These are phyloP conservation scores for Solanum bulbocastanum DNA, from an alignment of 257 asterid genomes.

Conservation along the genomic window DNA sequence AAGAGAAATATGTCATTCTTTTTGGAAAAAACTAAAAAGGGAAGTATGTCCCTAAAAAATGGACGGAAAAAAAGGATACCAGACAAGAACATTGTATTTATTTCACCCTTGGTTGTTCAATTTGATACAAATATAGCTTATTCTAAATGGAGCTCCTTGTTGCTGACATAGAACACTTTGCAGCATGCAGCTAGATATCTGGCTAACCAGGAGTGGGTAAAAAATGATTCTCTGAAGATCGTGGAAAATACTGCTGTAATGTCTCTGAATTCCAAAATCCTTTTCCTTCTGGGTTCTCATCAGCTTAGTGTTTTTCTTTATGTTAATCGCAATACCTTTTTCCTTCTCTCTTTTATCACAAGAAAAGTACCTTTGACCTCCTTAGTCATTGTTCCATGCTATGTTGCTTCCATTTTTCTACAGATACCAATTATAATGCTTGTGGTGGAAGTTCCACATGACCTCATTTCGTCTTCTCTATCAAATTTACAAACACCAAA, in stretches of 20 bases:
- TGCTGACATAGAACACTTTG: conserved; percentile 21
- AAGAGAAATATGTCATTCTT: background rate
- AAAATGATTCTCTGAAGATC: conserved; percentile 99
- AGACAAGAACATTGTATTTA: background rate
- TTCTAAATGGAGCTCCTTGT: background rate
- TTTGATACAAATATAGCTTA: conserved; percentile 4
- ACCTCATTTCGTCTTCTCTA: conserved; percentile 45
- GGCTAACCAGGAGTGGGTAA: conserved; percentile 99
- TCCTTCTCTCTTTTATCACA: background rate
- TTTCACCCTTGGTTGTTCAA: background rate
- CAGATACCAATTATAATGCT: conserved; percentile 99
- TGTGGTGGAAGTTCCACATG: conserved; percentile 94
- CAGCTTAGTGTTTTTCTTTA: background rate
- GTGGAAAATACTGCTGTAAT: conserved; percentile 99
- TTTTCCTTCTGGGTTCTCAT: background rate
- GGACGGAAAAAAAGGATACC: background rate
- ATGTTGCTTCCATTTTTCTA: conserved; percentile 5
- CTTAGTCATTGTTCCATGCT: background rate
- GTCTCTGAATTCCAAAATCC: conserved; percentile 10
- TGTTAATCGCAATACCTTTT: background rate
- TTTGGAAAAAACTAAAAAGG: background rate
- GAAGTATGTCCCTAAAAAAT: background rate
- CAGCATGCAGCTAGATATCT: conserved; percentile 99
- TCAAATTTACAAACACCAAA: conserved; percentile 39
- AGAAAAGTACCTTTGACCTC: background rate